A percentile compares a stretch with the other conserved stretches of the same genome.
Evolutionary conservation across 257 asterid genomes (phyloP).

Genomic region (Solanum paucissectum): DNA sequence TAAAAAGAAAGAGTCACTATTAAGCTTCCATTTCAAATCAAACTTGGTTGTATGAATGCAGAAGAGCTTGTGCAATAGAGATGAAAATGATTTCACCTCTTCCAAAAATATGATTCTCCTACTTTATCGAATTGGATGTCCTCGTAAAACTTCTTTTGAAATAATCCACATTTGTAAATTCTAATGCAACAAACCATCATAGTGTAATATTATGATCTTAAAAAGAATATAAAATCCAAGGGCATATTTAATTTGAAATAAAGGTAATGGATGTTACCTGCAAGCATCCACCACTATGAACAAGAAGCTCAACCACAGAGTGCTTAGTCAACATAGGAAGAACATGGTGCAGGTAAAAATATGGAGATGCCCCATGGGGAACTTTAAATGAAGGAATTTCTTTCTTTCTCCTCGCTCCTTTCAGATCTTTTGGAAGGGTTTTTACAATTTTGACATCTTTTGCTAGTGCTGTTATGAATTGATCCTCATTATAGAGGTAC

Average conservation of each 20-base stretch:
- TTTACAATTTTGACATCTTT: constrained; percentile 70
- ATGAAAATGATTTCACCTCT: not conserved
- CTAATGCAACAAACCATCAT: not conserved
- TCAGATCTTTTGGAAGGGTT: constrained; percentile 83
- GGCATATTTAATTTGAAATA: not conserved
- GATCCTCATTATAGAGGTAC: constrained; percentile 85
- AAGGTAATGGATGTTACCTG: constrained; percentile 37
- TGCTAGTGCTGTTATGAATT: constrained; percentile 64
- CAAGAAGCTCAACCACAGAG: constrained; percentile 86
- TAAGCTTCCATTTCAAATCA: not conserved
- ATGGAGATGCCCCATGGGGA: constrained; percentile 52
- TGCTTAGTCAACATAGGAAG: constrained; percentile 69
- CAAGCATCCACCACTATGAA: constrained; percentile 96
- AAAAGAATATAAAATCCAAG: not conserved
- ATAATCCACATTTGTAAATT: not conserved
- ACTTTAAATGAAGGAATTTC: constrained; percentile 91
- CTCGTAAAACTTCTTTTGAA: not conserved
- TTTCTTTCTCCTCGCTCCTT: constrained; percentile 93
- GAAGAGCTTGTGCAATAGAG: not conserved
- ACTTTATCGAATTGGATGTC: not conserved
- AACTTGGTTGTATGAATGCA: not conserved
- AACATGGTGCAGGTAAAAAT: constrained; percentile 84
- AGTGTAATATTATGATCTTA: not conserved
- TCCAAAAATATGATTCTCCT: not conserved
- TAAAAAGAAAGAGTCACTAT: not conserved